phyloP scores from a whole-genome alignment of 257 asterid species.

The Solanum sejunctum region DNA sequence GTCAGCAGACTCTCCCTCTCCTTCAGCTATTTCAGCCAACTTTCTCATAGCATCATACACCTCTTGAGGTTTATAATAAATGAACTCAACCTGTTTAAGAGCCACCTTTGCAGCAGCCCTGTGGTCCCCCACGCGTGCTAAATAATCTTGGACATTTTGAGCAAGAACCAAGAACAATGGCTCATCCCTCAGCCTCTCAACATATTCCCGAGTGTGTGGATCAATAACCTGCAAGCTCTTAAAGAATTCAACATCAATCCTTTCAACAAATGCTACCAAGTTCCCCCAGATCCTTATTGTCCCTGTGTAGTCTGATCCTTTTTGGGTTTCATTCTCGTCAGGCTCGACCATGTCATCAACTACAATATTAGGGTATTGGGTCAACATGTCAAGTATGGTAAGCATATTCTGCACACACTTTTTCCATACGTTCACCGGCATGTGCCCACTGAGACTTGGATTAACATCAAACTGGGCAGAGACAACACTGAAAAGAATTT shows the following conservation, averaged over 20 bases:
- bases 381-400: constrained; percentile 57
- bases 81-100: constrained; percentile 75
- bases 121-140: constrained; percentile 44
- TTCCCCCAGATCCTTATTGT: constrained; percentile 88
- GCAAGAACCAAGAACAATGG: constrained; percentile 75
- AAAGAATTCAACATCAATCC: constrained; percentile 72
- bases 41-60: constrained; percentile 93
- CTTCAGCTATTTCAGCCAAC: constrained; percentile 49
- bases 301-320: constrained; percentile 55
- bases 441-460: constrained; percentile 66
- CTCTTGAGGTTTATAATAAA: constrained; percentile 88
- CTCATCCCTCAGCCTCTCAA: constrained; percentile 87
- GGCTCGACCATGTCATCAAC: constrained; percentile 87
- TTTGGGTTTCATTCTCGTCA: constrained; percentile 91
- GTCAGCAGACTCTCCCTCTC: constrained; percentile 42
- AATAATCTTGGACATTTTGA: constrained; percentile 77
- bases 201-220: constrained; percentile 91
- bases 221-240: constrained; percentile 93
- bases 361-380: constrained; percentile 67
- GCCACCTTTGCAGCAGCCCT: constrained; percentile 93
- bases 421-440: constrained; percentile 94
- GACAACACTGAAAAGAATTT: constrained; percentile 25
- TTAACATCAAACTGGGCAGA: constrained; percentile 73
- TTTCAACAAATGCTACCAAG: constrained; percentile 84
- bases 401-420: constrained; percentile 74